Evolutionary conservation across 2,329 filamentous ascomycete species (phyloP).

Genomic region (Chaetomium sp.): DNA sequence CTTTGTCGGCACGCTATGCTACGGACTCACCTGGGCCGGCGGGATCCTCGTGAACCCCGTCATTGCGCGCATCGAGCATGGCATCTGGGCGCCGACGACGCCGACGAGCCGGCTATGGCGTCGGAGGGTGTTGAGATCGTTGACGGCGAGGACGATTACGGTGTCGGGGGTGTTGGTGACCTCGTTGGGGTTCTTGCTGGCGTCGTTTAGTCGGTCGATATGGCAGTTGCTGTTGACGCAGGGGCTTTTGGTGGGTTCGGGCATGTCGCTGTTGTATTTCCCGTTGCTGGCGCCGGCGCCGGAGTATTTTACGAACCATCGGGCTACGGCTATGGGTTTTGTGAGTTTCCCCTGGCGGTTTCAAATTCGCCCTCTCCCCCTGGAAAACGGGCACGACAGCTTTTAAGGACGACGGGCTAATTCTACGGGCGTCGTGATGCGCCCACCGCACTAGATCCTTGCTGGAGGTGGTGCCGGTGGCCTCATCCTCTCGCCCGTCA

Average conservation of each 20-base stretch:
- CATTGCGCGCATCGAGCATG: constrained; percentile 36
- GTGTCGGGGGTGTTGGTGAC: constrained; percentile 36
- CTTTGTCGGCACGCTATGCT: constrained; percentile 43
- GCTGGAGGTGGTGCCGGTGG: constrained; percentile 38
- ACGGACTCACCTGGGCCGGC: constrained; percentile 44
- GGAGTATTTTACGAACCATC: constrained; percentile 43
- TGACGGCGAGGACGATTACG: constrained; percentile 34
- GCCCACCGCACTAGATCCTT: constrained; percentile 26
- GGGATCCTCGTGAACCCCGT: constrained; percentile 43
- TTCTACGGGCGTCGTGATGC: neutral
- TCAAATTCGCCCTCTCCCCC: too few relatives aligned
- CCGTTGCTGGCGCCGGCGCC: constrained; percentile 40
- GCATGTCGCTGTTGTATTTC: constrained; percentile 39
- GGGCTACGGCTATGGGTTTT: constrained; percentile 41
- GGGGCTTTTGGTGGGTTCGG: constrained; percentile 37
- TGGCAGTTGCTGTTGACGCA: constrained; percentile 40
- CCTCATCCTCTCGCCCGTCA: constrained; percentile 35
- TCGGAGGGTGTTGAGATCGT: constrained; percentile 21
- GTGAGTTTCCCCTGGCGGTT: constrained; percentile 22
- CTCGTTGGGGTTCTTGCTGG: constrained; percentile 37
- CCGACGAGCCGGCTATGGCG: constrained; percentile 20
- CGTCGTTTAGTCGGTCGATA: constrained; percentile 30
- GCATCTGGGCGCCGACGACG: constrained; percentile 21
- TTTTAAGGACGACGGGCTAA: too few relatives aligned
- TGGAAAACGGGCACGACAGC: too few relatives aligned